Percentiles rank a stretch among this genome's conserved stretches.
Conservation (phyloP, 2,329 filamentous ascomycete species). For the Aureobasidium sp. region DNA sequence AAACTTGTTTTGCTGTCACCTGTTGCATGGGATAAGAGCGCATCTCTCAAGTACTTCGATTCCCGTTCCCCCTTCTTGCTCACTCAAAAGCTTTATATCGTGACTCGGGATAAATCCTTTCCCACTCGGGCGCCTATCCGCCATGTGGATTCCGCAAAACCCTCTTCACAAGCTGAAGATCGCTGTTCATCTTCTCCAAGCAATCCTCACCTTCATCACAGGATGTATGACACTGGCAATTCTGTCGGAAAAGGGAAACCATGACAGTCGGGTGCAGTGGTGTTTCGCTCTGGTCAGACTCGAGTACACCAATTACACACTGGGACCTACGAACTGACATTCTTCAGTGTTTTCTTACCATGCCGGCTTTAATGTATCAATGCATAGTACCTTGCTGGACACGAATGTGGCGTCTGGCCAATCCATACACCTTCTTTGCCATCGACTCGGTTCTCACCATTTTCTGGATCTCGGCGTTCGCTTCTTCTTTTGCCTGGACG, state of each 20-base stretch:
- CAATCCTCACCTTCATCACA: conserved; percentile 50
- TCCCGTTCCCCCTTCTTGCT: neutral
- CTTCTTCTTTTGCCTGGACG: neutral
- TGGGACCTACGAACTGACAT: neutral
- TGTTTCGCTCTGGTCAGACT: conserved; percentile 51
- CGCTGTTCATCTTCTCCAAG: conserved; percentile 48
- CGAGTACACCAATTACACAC: too few relatives aligned
- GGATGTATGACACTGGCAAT: conserved; percentile 53
- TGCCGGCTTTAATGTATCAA: conserved; percentile 12
- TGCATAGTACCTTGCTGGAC: conserved; percentile 14
- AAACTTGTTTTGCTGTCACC: conserved; percentile 3
- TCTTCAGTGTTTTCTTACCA: conserved; percentile 6
- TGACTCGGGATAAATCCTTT: neutral
- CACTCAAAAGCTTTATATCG: neutral
- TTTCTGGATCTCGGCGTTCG: conserved; percentile 7
- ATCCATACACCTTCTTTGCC: neutral
- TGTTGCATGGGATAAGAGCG: neutral
- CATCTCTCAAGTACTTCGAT: neutral
- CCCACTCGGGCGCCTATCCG: neutral
- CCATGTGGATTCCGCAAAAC: conserved; percentile 39
- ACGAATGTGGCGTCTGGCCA: conserved; percentile 7
- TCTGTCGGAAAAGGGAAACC: conserved; percentile 47
- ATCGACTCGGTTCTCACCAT: neutral
- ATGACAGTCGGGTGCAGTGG: conserved; percentile 49
- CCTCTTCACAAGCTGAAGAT: conserved; percentile 51